A percentile compares a stretch with the other conserved stretches of the same genome.
phyloP scores from a whole-genome alignment of 192 early-diverging fungal species.

The Dispira simplex region DNA sequence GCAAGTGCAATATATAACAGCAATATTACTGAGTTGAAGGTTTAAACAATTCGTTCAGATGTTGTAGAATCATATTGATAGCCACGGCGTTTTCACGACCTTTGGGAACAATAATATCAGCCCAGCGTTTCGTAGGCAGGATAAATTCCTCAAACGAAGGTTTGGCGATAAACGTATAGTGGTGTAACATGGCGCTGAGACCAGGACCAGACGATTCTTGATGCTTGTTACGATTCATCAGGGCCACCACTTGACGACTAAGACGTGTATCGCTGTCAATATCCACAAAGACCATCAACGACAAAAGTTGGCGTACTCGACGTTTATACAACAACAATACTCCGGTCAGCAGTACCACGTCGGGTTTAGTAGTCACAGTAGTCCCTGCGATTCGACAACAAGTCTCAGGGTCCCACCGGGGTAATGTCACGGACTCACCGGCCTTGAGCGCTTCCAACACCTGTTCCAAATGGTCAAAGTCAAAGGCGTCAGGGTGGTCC shows the following conservation, averaged over 20 bases:
- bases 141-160: conserved; percentile 83
- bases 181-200: conserved; percentile 40
- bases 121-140: conserved; percentile 58
- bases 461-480: conserved; percentile 47
- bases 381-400: conserved; percentile 20
- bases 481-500: conserved; percentile 59
- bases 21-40: background rate
- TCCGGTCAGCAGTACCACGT: conserved; percentile 65
- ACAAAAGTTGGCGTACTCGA: conserved; percentile 44
- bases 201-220: conserved; percentile 3
- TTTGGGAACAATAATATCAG: conserved; percentile 57
- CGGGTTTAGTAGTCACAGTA: conserved; percentile 18
- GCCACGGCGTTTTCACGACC: conserved; percentile 47
- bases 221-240: conserved; percentile 18
- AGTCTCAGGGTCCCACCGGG: conserved; percentile 41
- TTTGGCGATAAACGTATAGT: conserved; percentile 65
- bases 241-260: conserved; percentile 20
- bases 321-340: conserved; percentile 59
- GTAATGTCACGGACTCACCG: conserved; percentile 34
- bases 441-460: conserved; percentile 32
- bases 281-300: conserved; percentile 74
- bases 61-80: conserved; percentile 40
- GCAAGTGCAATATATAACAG: too few relatives aligned
- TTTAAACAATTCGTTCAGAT: conserved; percentile 26
- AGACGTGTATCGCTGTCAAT: conserved; percentile 70